These are phyloP conservation scores for Craspedostauros australis DNA, from an alignment of 108 stramenopile species.

Conservation along the genomic window DNA sequence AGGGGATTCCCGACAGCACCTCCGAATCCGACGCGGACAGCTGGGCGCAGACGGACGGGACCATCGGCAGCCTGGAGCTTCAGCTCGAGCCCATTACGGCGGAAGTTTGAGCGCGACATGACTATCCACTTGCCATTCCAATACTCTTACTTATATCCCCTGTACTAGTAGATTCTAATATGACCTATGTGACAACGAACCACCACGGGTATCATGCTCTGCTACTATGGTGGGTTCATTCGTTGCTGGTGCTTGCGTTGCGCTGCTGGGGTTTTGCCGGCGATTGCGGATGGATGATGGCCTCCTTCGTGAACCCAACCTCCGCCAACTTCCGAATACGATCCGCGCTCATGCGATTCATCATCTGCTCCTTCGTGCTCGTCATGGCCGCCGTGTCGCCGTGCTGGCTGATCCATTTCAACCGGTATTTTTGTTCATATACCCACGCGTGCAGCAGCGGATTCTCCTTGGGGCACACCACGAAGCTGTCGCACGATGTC, in stretches of 20 bases:
- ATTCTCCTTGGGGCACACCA: background rate
- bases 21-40: slow-evolving; percentile 20
- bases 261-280: no score
- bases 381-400: no score
- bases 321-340: slow-evolving; percentile 1
- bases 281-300: no score
- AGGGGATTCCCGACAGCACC: background rate
- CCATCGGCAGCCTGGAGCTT: slow-evolving; percentile 39
- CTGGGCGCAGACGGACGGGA: slow-evolving; percentile 51
- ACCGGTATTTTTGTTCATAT: slow-evolving; percentile 13
- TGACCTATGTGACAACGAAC: no score
- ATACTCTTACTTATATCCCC: no score
- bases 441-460: slow-evolving; percentile 9
- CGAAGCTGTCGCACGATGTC: slow-evolving; percentile 1
- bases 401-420: background rate
- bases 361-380: slow-evolving; percentile 13
- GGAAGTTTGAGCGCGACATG: slow-evolving; percentile 19
- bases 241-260: no score
- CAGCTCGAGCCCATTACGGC: slow-evolving; percentile 38
- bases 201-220: no score
- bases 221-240: no score
- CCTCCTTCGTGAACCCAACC: slow-evolving; percentile 12
- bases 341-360: slow-evolving; percentile 11
- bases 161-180: no score
- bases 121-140: no score